Conservation (phyloP, 164 flowering plant species). For the Chimonanthus salicifolius region DNA sequence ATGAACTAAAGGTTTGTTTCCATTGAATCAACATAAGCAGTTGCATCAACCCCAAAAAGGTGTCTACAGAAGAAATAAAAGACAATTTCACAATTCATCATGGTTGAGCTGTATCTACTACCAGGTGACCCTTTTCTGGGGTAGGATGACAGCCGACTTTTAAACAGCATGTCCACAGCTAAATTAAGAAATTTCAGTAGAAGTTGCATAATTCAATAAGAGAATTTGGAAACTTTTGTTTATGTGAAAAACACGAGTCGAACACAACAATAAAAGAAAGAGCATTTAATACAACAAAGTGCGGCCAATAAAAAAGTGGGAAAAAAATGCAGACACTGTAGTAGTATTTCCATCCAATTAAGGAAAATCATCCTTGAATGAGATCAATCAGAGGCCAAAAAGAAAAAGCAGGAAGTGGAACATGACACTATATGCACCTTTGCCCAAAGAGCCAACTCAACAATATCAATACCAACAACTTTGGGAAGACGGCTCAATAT, state of each 20-base stretch:
- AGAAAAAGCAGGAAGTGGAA: slow-evolving; percentile 6
- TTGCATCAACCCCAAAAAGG: neutral
- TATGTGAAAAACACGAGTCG: neutral
- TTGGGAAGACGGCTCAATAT: slow-evolving; percentile 81
- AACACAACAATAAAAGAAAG: neutral
- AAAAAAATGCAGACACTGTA: too few relatives aligned
- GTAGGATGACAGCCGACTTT: too few relatives aligned
- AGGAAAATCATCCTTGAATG: neutral
- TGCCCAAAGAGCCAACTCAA: slow-evolving; percentile 99
- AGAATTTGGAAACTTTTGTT: too few relatives aligned
- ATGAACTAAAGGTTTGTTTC: neutral
- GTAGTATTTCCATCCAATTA: neutral
- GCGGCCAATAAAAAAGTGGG: too few relatives aligned
- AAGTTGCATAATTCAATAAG: too few relatives aligned
- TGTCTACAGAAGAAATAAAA: neutral
- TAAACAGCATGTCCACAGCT: neutral
- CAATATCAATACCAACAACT: slow-evolving; percentile 96
- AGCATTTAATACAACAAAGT: neutral
- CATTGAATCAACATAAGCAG: neutral
- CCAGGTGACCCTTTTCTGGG: neutral
- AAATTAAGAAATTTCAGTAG: neutral
- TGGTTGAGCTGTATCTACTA: neutral
- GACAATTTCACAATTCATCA: neutral
- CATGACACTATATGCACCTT: slow-evolving; percentile 48
- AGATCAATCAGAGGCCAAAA: neutral